phyloP scores from a whole-genome alignment of 2,329 filamentous ascomycete species.

The Madurella fahalii region DNA sequence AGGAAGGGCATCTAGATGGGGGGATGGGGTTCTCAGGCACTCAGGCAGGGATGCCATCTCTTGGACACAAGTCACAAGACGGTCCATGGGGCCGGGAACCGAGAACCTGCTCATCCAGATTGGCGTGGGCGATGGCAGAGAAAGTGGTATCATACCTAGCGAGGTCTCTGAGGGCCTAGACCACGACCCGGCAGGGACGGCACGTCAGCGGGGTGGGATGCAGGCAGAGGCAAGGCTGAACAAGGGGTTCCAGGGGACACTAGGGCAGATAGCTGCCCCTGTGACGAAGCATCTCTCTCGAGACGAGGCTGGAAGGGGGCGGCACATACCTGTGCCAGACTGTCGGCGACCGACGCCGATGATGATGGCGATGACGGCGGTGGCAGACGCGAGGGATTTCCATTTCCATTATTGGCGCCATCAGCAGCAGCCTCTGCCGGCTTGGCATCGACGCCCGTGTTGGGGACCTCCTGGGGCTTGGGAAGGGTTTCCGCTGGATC shows the following conservation, averaged over 20 bases:
- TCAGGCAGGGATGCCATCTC: not conserved
- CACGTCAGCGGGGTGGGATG: slow-evolving; percentile 16
- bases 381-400: not conserved
- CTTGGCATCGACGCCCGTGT: not conserved
- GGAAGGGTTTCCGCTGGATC: not conserved
- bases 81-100: not conserved
- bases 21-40: too few species aligned
- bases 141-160: slow-evolving; percentile 29
- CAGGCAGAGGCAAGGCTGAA: slow-evolving; percentile 9
- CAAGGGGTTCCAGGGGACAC: slow-evolving; percentile 1
- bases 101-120: slow-evolving; percentile 10
- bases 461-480: not conserved
- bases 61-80: not conserved
- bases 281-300: not conserved
- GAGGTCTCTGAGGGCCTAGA: slow-evolving; percentile 33
- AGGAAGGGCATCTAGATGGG: not conserved
- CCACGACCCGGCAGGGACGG: slow-evolving; percentile 14
- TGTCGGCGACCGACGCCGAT: slow-evolving; percentile 14
- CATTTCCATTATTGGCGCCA: not conserved
- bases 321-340: slow-evolving; percentile 23
- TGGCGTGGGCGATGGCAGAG: slow-evolving; percentile 5
- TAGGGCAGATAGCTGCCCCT: not conserved
- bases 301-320: not conserved
- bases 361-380: slow-evolving; percentile 9
- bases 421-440: not conserved